Evolutionary conservation across 345 rosid species (phyloP), one percentile per base, ranked within the genome.

Genomic region (Salix viminalis): DNA sequence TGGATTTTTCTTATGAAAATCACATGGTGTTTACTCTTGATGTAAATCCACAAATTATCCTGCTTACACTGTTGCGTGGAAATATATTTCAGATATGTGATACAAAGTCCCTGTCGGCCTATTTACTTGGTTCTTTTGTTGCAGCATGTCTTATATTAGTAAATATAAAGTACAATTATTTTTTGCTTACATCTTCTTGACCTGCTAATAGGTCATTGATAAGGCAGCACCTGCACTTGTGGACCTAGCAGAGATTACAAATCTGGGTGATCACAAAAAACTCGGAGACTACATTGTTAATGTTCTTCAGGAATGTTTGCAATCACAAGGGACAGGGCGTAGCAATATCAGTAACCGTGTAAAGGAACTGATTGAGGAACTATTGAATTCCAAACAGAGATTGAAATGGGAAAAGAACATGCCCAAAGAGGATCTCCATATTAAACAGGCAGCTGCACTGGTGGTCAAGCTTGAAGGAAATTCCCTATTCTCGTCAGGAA

Each of bases 381-480:
- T 92, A 0, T 79, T 94, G 69, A 94, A 21, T 72, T 88, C 90
- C 28, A 82, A 91, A 72, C 91, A 92, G 68, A 88, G 97, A 83
- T 84, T 94, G 50, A 96, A 92, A 82, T 83, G 98, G 97, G 99
- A 96, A 82, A 96, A 94, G 85, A 90, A 77, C 73, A 94, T 94
- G 90, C 94, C 91, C n/a, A 96, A 96, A 79, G 97, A 90, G 83
- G 99, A 96, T 86, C 97, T 96, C 79, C 99, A 94, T 71, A 94
- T 96, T 71, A 96, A 96, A 81, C 99, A 96, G 80, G 99, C 99
- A 36, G 94, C 98, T 1, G 91, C 97, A 4, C 82, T 94, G 60
- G 98, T 92, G 54, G 97, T 94, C 74, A 96, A 96, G 86, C 97
- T 96, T 18, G 99, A 96, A 91, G 99, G 99, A 46, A 94, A 96